phyloP scores from a whole-genome alignment of 306 rosid genomes.

The Citrullus amarus region DNA sequence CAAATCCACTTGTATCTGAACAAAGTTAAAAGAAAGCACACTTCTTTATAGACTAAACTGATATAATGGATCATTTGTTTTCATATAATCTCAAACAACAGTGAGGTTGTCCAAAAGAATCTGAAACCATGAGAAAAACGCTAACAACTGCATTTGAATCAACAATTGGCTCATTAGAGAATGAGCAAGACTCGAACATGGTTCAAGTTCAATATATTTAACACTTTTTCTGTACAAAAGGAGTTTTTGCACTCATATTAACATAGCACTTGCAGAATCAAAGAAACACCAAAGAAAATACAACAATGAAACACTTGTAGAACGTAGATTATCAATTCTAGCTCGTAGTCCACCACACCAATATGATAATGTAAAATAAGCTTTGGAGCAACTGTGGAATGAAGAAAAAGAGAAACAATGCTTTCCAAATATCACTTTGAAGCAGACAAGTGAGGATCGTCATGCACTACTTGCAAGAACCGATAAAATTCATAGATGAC shows the following conservation, averaged over 20 bases:
- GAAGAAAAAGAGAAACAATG: neutral
- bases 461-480: neutral
- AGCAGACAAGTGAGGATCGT: neutral
- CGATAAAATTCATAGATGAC: neutral
- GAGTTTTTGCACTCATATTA: neutral
- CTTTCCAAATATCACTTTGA: neutral
- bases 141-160: neutral
- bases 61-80: neutral
- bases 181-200: too few relatives aligned
- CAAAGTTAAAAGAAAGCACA: neutral
- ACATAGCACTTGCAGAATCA: neutral
- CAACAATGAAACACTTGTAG: neutral
- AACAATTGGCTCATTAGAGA: neutral
- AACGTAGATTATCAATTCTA: neutral
- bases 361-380: neutral
- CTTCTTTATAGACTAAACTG: neutral
- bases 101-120: neutral
- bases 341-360: neutral
- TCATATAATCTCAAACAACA: neutral
- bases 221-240: neutral
- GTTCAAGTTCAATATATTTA: neutral
- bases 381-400: neutral
- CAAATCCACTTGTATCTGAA: neutral
- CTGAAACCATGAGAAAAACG: neutral
- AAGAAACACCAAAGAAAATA: neutral